These are phyloP conservation scores for Populus pruinosa DNA, from an alignment of 345 rosid species.

Conservation along the genomic window DNA sequence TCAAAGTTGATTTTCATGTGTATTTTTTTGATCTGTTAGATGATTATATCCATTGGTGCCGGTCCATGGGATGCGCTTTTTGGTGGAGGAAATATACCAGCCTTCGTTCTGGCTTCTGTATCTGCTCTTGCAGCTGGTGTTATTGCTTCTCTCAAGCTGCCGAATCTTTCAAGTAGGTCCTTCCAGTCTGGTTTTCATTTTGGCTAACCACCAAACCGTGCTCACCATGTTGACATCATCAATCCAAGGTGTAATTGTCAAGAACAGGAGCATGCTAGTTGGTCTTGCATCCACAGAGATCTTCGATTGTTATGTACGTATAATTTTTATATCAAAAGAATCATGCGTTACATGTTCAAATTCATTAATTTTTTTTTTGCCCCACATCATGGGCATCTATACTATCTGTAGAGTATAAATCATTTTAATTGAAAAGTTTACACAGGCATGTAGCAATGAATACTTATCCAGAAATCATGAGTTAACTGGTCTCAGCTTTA, in stretches of 20 bases:
- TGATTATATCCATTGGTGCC: constrained; percentile 84
- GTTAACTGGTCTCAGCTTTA: not conserved
- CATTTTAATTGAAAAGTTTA: constrained; percentile 6
- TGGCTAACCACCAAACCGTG: constrained; percentile 36
- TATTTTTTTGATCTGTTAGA: constrained; percentile 39
- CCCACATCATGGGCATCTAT: constrained; percentile 28
- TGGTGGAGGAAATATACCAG: constrained; percentile 97
- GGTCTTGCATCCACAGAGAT: constrained; percentile 7
- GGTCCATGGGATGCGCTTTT: constrained; percentile 97
- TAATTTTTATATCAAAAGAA: constrained; percentile 17
- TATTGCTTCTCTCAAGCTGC: constrained; percentile 59
- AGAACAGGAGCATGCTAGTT: not conserved
- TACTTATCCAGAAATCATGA: not conserved
- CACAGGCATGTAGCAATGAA: not conserved
- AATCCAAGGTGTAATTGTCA: constrained; percentile 7
- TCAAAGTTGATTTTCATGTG: constrained; percentile 14
- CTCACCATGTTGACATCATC: not conserved
- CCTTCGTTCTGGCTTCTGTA: constrained; percentile 70
- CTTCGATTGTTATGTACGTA: constrained; percentile 8
- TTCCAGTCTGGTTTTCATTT: constrained; percentile 79
- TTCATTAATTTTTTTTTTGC: constrained; percentile 37
- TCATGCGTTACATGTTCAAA: constrained; percentile 16
- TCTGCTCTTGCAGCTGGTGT: constrained; percentile 74
- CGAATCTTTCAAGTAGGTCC: constrained; percentile 57
- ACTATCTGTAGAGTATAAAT: constrained; percentile 30